Base-by-base conservation (phyloP, 2,329 filamentous ascomycete genomes). In the Ambrosiella beaveri region DNA sequence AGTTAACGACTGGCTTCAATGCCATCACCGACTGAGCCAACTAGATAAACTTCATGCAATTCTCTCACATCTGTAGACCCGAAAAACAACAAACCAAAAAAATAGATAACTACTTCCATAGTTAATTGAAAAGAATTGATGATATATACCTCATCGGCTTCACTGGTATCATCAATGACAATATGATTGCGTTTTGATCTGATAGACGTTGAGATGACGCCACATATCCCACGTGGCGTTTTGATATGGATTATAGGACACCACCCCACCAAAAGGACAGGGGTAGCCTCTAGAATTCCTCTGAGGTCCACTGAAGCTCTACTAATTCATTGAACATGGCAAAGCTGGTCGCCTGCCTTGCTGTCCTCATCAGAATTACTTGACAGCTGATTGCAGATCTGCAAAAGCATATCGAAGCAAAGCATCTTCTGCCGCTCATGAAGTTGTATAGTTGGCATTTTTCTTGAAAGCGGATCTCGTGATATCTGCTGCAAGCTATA, bases 311-410 rank as follows among this genome's bases (percentile, higher is more conserved):
- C 45, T 49, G 15, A 51, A 51, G 15, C 17, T 36, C 47, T 27
- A 9, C 47, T 19, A 51, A 51, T 36, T 27, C 9, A 51, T 27
- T 19, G 17, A 51, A 11, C 19, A 35, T n/a, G 27, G 27, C 36
- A 35, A 44, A 56, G 19, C 35, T 54, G 36, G 12, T 9, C 11
- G 54, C 27, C 40, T 13, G 56, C 56, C 45, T 57, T 50, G 56
- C 56, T 57, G 56, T 57, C 56, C 56, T 57, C 49, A 51, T 57
- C 45, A 38, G 37, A 19, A 17, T 37, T n/a, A 8, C 52, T 39
- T 37, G 15, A 7, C 15, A 7, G 37, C 13, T 9, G 13, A 8
- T 13, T n/a, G 19, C 13, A 8, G 15, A 27, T n/a, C 55, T 17
- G 44, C 44, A n/a, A 47, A 45, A 15, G 40, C n/a, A 41, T 41